Base-by-base conservation (phyloP, 2,329 filamentous ascomycete species). In the Fusarium mundagurra region DNA sequence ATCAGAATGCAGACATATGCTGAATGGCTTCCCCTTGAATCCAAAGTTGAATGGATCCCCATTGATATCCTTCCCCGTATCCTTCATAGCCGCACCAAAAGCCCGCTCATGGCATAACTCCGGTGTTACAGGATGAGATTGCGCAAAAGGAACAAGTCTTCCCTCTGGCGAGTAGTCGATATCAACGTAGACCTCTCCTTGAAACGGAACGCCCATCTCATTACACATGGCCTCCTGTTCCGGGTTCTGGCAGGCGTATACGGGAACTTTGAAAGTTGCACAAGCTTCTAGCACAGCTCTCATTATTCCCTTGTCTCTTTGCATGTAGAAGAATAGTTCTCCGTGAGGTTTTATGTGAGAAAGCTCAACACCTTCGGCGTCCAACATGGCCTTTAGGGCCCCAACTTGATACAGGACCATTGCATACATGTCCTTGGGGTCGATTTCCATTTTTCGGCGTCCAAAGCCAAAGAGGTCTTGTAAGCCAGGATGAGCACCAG, bases 391-490 rank as follows among this genome's bases (percentile, higher is more conserved):
- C 69, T 89, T 86, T 5, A 92, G 82, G 0, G 90, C 89, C 5
- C 91, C 91, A 39, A 92, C 86, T 77, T 92, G 91, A 80, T 92
- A 92, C 38, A 90, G 80, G 2, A 88, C 85, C 70, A 88, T 86
- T 13, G 89, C 88, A 3, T 87, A 88, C 69, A 89, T 82, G 73
- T 91, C 89, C 24, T 88, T 87, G 2, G 88, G 84, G 2, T 84
- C 82, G 75, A 92, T 84, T 50, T 88, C 87, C 79, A 92, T 92
- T 70, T 89, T 87, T 24, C 91, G 85, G 5, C 91, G 84, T 6
- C 91, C 91, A 74, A 92, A 92, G 14, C 91, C 91, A 81, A 90
- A 86, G 29, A 91, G 84, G 77, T 92, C 91, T n/a, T 88, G 90
- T 2, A 92, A 83, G 4, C 90, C 90, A 0, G 91, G 91, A 74